Evolutionary conservation across 129 eudicot genomes (phyloP), one percentile per base, ranked within the genome.

Genomic region (Artemisia tridentata): DNA sequence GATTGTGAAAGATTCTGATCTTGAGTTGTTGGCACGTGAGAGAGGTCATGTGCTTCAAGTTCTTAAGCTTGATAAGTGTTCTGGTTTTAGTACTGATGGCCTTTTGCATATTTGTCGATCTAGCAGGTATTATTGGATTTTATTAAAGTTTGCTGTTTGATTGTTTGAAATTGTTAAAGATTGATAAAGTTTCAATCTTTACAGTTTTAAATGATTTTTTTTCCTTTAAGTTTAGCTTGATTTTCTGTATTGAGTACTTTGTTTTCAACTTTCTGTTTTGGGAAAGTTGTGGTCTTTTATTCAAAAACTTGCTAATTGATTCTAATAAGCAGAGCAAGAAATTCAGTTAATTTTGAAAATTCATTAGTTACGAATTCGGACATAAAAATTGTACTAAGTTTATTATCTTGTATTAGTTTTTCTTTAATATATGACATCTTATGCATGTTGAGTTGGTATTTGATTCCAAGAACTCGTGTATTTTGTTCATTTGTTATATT

Each of bases 1-100:
- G 97, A 86, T 88, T 84, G 96, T 88, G 5, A 77, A 46, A 47
- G 96, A 91, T 76, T 60, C 76, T 46, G 95, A 88, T 92, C 91
- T 92, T 48, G 57, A 76, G 7, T 0, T 84, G 7, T 75, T 91
- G 11, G 97, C 89, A 0, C 60, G 66, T 21, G 71, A 80, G 19
- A 78, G 86, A 38, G 97, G 93, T 12, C 70, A 52, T 50, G 83
- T 75, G 27, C 83, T 88, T 64, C 84, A 81, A 14, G 92, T 81
- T 15, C 78, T 91, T 64, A 88, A 81, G 66, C 83, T 91, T 23
- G 97, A 91, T 31, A 86, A 86, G 77, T 91, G 97, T 13, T 88
- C 97, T 0, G 91, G 88, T 1, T 88, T 86, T 52, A 81, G 91
- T 1, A 91, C 96, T 7, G 84, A 88, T 75, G 97, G 96, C 0